Percentiles rank a stretch among this genome's conserved stretches.
Conservation (phyloP, 2,329 filamentous ascomycete genomes). For the Aschersonia sp. region DNA sequence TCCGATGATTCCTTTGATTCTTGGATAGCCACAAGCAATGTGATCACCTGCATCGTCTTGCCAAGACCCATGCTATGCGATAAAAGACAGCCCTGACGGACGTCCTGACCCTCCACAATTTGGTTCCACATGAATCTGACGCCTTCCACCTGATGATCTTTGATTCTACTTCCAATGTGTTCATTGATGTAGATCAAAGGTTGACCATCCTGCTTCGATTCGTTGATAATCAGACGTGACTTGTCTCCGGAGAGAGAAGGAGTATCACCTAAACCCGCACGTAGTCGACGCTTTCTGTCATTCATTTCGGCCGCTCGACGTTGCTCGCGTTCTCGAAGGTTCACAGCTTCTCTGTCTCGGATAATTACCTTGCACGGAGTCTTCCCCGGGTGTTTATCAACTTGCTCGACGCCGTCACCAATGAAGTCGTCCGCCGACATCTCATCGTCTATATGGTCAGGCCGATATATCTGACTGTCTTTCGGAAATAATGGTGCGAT, state of each 20-base stretch:
- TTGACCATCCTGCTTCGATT: conserved; percentile 44
- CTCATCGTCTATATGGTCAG: conserved; percentile 5
- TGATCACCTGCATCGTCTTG: conserved; percentile 86
- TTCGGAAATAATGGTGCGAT: conserved; percentile 15
- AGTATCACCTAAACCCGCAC: conserved; percentile 27
- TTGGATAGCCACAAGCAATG: conserved; percentile 61
- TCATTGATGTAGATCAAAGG: conserved; percentile 50
- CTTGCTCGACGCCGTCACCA: conserved; percentile 8
- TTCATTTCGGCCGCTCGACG: conserved; percentile 39
- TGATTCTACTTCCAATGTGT: conserved; percentile 51
- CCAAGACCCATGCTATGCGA: conserved; percentile 87
- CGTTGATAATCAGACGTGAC: conserved; percentile 49
- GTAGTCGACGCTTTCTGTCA: conserved; percentile 32
- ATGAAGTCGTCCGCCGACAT: background rate
- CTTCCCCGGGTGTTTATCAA: conserved; percentile 8
- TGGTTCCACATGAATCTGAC: conserved; percentile 85
- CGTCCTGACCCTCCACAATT: conserved; percentile 44
- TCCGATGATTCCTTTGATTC: conserved; percentile 49
- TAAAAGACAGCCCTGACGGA: conserved; percentile 62
- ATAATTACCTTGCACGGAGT: conserved; percentile 16
- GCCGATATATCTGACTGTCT: conserved; percentile 17
- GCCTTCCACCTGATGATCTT: conserved; percentile 67
- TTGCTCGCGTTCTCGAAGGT: conserved; percentile 40
- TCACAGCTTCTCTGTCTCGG: conserved; percentile 24
- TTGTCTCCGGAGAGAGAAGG: conserved; percentile 28